Percentiles rank a stretch among this genome's conserved stretches.
These are phyloP conservation scores for Neonectria neomacrospora DNA, from an alignment of 2,329 filamentous ascomycete genomes.

Conservation along the genomic window DNA sequence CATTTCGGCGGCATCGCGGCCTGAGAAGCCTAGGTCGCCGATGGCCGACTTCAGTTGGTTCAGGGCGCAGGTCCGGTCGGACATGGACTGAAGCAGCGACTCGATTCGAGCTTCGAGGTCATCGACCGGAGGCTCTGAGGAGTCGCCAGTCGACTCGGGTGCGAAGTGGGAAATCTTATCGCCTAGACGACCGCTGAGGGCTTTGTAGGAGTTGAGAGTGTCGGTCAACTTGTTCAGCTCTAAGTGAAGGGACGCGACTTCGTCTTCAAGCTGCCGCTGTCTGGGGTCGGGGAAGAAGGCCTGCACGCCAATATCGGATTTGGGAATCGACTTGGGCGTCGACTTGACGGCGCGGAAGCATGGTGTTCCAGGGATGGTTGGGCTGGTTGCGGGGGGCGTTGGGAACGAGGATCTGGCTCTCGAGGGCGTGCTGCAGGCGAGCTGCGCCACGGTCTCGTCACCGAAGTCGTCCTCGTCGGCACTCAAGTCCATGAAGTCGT, in stretches of 20 bases:
- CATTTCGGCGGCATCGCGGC: slow-evolving; percentile 59
- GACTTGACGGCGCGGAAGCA: slow-evolving; percentile 42
- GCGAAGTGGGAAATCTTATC: slow-evolving; percentile 47
- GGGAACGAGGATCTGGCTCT: slow-evolving; percentile 59
- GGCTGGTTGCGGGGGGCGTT: slow-evolving; percentile 67
- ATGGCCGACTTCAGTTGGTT: slow-evolving; percentile 58
- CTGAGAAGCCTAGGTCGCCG: slow-evolving; percentile 61
- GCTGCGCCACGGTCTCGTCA: slow-evolving; percentile 61
- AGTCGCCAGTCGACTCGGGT: slow-evolving; percentile 13
- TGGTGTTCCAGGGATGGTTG: slow-evolving; percentile 53
- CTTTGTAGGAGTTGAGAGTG: slow-evolving; percentile 60
- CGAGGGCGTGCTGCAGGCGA: slow-evolving; percentile 64
- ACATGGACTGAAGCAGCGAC: slow-evolving; percentile 56
- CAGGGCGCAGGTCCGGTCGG: slow-evolving; percentile 61
- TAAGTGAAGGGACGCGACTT: slow-evolving; percentile 60
- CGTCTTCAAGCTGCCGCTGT: slow-evolving; percentile 56
- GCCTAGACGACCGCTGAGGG: slow-evolving; percentile 53
- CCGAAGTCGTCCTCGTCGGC: slow-evolving; percentile 57
- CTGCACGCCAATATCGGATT: slow-evolving; percentile 53
- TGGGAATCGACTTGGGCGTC: slow-evolving; percentile 30
- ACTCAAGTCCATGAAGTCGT: slow-evolving; percentile 56
- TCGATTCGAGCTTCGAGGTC: slow-evolving; percentile 57
- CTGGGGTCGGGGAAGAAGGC: slow-evolving; percentile 55
- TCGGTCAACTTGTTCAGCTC: slow-evolving; percentile 61
- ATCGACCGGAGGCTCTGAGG: slow-evolving; percentile 35